These are phyloP conservation scores for Eucalyptus curtisii DNA, from an alignment of 345 rosid genomes.

Conservation along the genomic window DNA sequence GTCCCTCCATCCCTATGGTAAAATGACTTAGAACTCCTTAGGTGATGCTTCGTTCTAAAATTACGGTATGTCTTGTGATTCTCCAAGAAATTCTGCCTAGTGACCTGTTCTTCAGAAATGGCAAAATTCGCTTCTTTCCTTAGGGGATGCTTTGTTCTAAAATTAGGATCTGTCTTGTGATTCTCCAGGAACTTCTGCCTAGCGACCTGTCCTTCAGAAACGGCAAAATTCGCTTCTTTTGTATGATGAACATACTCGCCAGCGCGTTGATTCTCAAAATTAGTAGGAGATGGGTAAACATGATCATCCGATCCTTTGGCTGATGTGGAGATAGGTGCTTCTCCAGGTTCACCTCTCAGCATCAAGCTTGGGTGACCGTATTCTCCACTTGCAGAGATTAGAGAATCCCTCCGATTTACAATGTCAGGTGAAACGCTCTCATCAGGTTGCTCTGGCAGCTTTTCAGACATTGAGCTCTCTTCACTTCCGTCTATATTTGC, in stretches of 20 bases:
- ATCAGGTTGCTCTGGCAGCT: neutral
- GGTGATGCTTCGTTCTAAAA: neutral
- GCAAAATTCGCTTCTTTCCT: neutral
- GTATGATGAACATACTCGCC: neutral
- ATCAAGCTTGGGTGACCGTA: neutral
- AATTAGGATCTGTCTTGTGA: neutral
- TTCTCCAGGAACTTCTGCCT: neutral
- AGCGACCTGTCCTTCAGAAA: neutral
- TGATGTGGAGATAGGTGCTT: neutral
- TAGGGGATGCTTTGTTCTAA: neutral
- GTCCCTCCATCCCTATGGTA: neutral
- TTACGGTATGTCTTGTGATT: neutral
- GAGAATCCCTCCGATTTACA: neutral
- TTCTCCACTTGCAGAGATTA: neutral
- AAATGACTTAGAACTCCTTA: neutral
- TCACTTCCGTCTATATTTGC: neutral
- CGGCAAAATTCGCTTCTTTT: neutral
- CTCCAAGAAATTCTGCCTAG: neutral
- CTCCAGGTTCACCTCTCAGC: neutral
- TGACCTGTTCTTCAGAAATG: neutral
- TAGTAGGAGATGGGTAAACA: neutral
- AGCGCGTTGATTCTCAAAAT: neutral
- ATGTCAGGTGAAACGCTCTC: neutral
- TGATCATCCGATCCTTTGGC: neutral
- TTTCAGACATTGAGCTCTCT: neutral